Percentiles rank a stretch among this genome's conserved stretches.
Evolutionary conservation across 495 filamentous ascomycete species (phyloP).

Genomic region (Jackrogersella multiformis): DNA sequence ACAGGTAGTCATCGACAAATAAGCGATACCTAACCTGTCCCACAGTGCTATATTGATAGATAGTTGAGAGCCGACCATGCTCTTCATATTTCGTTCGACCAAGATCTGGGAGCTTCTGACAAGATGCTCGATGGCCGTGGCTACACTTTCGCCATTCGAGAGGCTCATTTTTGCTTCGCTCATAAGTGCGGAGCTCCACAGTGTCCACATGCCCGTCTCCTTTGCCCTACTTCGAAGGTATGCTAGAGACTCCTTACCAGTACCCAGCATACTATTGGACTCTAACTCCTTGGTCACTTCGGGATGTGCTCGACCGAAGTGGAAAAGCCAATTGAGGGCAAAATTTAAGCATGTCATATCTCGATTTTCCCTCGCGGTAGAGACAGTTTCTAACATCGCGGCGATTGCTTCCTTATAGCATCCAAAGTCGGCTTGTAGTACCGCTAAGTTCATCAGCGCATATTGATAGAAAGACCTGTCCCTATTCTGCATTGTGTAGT

Average conservation of each 20-base stretch:
- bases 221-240: constrained; percentile 90
- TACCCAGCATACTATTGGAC: constrained; percentile 75
- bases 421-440: constrained; percentile 95
- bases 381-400: constrained; percentile 91
- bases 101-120: constrained; percentile 84
- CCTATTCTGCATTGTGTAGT: constrained; percentile 91
- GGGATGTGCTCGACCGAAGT: constrained; percentile 87
- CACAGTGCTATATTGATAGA: constrained; percentile 76
- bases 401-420: constrained; percentile 89
- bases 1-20: constrained; percentile 72
- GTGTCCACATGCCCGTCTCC: constrained; percentile 86
- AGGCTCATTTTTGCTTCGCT: constrained; percentile 86
- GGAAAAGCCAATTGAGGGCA: constrained; percentile 96
- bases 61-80: constrained; percentile 76
- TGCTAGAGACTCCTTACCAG: constrained; percentile 80
- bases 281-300: constrained; percentile 74
- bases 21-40: constrained; percentile 75
- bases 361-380: constrained; percentile 88
- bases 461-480: constrained; percentile 93
- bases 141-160: constrained; percentile 78
- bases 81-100: constrained; percentile 75
- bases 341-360: constrained; percentile 95
- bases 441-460: constrained; percentile 90
- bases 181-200: constrained; percentile 84
- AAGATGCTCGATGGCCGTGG: constrained; percentile 79